Evolutionary conservation across 1,284 basidiomycete genomes (phyloP).

Genomic region (Wallemia hederae): DNA sequence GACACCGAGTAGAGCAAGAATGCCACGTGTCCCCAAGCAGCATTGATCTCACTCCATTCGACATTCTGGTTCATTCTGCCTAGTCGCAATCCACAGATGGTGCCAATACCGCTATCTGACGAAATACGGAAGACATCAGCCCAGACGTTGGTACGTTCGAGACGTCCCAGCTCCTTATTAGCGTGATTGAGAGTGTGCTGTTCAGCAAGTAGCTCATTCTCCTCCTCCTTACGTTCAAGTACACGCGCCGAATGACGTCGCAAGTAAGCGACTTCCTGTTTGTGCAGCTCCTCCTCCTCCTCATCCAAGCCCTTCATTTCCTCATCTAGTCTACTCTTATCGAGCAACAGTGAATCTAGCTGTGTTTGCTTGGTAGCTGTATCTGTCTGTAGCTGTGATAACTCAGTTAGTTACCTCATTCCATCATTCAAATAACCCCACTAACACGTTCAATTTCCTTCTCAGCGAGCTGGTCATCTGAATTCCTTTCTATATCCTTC

Average conservation of each 20-base stretch:
- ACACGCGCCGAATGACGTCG: slow-evolving; percentile 1
- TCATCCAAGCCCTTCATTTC: slow-evolving; percentile 20
- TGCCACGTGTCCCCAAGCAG: slow-evolving; percentile 91
- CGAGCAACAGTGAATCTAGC: not conserved
- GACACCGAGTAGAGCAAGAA: slow-evolving; percentile 70
- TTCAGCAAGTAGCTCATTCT: slow-evolving; percentile 21
- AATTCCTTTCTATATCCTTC: slow-evolving; percentile 21
- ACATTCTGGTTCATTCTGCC: slow-evolving; percentile 63
- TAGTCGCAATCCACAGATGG: slow-evolving; percentile 79
- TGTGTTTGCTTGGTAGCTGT: not conserved
- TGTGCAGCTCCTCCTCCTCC: slow-evolving; percentile 19
- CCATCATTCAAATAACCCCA: too few relatives aligned
- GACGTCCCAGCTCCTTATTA: slow-evolving; percentile 26
- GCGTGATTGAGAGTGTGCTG: slow-evolving; percentile 45
- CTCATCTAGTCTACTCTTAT: not conserved
- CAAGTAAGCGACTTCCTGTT: slow-evolving; percentile 12
- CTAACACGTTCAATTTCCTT: not conserved
- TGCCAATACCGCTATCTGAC: slow-evolving; percentile 72
- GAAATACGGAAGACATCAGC: slow-evolving; percentile 97
- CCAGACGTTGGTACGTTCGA: slow-evolving; percentile 86
- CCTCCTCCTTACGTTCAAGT: slow-evolving; percentile 5
- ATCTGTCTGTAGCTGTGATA: slow-evolving; percentile 4
- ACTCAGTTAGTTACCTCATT: too few relatives aligned
- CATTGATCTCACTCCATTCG: slow-evolving; percentile 96
- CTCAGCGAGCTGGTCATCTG: slow-evolving; percentile 12